Evolutionary conservation across 2,329 filamentous ascomycete genomes (phyloP).

Genomic region (Davidsoniella neocaledoniae): DNA sequence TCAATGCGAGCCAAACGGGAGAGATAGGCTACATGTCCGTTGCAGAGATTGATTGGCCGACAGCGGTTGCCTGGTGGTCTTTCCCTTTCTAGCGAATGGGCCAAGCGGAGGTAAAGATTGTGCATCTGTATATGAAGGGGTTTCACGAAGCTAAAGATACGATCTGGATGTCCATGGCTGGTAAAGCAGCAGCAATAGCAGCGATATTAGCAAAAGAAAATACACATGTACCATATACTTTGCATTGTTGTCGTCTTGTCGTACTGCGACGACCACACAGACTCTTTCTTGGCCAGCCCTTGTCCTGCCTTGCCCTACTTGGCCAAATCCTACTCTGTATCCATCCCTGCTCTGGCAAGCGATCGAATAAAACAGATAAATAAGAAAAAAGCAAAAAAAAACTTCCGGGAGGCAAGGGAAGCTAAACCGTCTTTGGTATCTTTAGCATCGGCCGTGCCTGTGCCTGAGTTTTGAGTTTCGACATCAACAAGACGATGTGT

Average conservation of each 20-base stretch:
- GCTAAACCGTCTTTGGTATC: slow-evolving; percentile 10
- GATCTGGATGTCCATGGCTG: too few relatives aligned
- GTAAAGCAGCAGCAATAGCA: neutral
- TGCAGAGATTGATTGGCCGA: too few relatives aligned
- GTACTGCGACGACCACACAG: neutral
- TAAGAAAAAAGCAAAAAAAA: neutral
- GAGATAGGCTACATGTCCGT: too few relatives aligned
- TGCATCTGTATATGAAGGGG: too few relatives aligned
- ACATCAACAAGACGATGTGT: neutral
- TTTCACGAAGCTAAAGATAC: too few relatives aligned
- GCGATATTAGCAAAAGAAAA: neutral
- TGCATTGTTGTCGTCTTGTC: neutral
- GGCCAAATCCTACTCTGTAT: slow-evolving; percentile 3
- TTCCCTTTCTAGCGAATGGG: too few relatives aligned
- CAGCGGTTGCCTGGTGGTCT: too few relatives aligned
- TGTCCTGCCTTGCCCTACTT: neutral
- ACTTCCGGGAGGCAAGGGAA: neutral
- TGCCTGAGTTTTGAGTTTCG: slow-evolving; percentile 3
- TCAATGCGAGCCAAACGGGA: too few relatives aligned
- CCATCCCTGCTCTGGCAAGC: neutral
- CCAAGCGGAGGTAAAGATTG: too few relatives aligned
- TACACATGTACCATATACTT: neutral
- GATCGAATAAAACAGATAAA: neutral
- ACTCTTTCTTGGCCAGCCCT: too few relatives aligned
- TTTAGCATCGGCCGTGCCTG: neutral